A percentile compares a stretch with the other conserved stretches of the same genome.
These are phyloP conservation scores for Rhizophagus sp. DNA, from an alignment of 192 early-diverging fungal species.

Conservation along the genomic window DNA sequence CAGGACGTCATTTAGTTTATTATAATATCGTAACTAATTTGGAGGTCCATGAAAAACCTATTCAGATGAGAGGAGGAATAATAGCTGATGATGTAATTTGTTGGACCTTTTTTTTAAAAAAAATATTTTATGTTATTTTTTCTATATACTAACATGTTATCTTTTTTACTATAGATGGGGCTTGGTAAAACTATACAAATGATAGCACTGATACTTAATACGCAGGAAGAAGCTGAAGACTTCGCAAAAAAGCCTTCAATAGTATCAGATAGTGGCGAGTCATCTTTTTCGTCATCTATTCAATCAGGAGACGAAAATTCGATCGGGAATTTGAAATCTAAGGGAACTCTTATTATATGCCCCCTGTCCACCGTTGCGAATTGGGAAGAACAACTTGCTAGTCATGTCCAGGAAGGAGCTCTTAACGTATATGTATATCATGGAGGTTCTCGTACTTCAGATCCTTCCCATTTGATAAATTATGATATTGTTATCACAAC, in stretches of 20 bases:
- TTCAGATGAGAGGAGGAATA: constrained; percentile 59
- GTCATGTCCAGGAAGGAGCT: constrained; percentile 37
- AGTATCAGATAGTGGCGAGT: constrained; percentile 17
- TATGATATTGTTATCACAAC: constrained; percentile 55
- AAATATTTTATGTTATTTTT: not conserved
- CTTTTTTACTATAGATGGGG: constrained; percentile 46
- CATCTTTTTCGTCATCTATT: not conserved
- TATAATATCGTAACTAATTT: constrained; percentile 56
- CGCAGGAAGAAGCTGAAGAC: constrained; percentile 37
- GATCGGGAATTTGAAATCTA: constrained; percentile 37
- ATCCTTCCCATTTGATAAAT: constrained; percentile 33
- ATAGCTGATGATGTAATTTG: constrained; percentile 50
- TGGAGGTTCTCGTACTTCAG: constrained; percentile 44
- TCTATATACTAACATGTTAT: not conserved
- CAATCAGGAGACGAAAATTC: not conserved
- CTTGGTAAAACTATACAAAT: constrained; percentile 63
- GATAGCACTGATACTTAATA: constrained; percentile 53
- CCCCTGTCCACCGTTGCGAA: constrained; percentile 54
- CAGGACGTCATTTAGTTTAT: constrained; percentile 39
- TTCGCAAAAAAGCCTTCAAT: not conserved
- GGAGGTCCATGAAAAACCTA: constrained; percentile 42
- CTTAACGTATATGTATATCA: constrained; percentile 54
- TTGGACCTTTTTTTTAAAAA: not conserved
- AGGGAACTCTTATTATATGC: constrained; percentile 55
- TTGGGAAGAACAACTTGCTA: constrained; percentile 52